Evolutionary conservation across 495 filamentous ascomycete genomes (phyloP).

Genomic region (Xylaria longipes): DNA sequence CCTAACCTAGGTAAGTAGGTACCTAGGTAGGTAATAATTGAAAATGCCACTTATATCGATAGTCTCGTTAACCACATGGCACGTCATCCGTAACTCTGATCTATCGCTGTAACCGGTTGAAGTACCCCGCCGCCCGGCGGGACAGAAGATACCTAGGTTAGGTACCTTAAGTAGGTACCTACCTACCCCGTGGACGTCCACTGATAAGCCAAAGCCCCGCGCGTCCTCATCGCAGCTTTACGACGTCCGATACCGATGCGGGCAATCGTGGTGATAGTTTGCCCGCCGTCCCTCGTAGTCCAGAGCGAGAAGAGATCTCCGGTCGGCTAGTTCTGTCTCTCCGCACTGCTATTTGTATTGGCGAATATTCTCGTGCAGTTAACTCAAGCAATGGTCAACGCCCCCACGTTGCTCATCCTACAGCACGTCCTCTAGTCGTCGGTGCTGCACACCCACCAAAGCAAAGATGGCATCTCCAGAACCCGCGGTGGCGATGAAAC

Average conservation of each 20-base stretch:
- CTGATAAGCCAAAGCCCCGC: constrained; percentile 20
- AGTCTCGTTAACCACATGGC: neutral
- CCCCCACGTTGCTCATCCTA: neutral
- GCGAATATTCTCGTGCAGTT: neutral
- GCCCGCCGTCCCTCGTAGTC: neutral
- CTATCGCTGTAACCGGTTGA: neutral
- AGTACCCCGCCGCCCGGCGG: neutral
- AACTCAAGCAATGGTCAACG: neutral
- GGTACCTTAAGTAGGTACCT: no score
- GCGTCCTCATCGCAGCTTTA: constrained; percentile 15
- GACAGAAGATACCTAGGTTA: no score
- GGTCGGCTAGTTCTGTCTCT: neutral
- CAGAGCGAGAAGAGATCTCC: neutral
- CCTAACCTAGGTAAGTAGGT: neutral
- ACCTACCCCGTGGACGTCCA: no score
- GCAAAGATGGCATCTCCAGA: constrained; percentile 33
- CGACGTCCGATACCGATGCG: neutral
- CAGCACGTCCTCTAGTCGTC: neutral
- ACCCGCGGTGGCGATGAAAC: constrained; percentile 24
- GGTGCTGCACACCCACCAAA: neutral
- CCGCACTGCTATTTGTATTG: neutral
- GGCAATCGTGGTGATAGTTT: neutral
- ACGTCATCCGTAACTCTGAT: neutral
- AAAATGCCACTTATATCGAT: neutral
- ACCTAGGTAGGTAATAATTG: no score